A percentile compares a stretch with the other conserved stretches of the same genome.
phyloP scores from a whole-genome alignment of 345 rosid species.

The sweet orange (Citrus sinensis) region DNA sequence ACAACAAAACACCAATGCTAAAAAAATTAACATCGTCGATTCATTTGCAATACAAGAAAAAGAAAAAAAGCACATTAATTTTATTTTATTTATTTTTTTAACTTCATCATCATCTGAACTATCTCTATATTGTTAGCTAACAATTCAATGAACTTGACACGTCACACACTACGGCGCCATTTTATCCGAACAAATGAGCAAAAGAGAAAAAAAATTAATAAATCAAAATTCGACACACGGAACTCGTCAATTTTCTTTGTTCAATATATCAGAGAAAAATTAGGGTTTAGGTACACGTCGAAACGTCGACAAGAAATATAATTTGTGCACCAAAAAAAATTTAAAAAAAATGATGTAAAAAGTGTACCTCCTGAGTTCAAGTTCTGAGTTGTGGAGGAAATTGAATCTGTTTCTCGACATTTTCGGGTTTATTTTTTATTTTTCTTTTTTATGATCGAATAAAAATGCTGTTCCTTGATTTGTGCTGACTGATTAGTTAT shows the following conservation, averaged over 20 bases:
- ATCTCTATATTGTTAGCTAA: background rate
- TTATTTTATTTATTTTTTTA: no score
- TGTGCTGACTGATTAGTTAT: background rate
- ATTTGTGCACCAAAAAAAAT: background rate
- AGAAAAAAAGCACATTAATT: background rate
- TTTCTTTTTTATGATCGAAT: background rate
- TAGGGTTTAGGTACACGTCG: conserved; percentile 30
- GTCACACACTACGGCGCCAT: background rate
- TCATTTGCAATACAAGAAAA: background rate
- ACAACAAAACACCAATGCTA: background rate
- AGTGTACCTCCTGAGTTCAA: conserved; percentile 36
- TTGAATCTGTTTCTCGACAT: conserved; percentile 44
- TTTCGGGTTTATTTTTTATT: conserved; percentile 6
- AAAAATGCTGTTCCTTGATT: conserved; percentile 7
- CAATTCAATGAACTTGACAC: background rate
- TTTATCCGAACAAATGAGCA: background rate
- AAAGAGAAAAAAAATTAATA: background rate
- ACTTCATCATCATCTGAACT: background rate
- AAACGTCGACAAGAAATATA: background rate
- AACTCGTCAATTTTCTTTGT: conserved; percentile 28
- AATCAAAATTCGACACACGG: conserved; percentile 20
- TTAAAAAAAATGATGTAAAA: background rate
- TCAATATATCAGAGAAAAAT: conserved; percentile 27
- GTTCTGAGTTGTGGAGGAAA: conserved; percentile 42
- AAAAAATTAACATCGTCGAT: background rate